Percentiles rank a stretch among this genome's conserved stretches.
phyloP scores from a whole-genome alignment of 257 asterid species.

The Fraxinus anomala region DNA sequence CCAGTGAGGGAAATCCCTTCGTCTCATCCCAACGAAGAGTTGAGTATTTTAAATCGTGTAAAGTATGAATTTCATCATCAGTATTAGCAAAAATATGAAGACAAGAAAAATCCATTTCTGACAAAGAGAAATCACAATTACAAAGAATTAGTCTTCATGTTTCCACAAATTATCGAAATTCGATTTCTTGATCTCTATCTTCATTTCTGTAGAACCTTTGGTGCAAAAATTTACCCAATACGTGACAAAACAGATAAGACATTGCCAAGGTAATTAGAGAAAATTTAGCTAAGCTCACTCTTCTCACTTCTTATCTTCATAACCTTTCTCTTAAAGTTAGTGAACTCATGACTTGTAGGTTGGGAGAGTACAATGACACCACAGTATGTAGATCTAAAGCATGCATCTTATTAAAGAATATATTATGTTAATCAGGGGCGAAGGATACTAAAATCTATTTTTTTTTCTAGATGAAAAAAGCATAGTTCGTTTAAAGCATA shows the following conservation, averaged over 20 bases:
- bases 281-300: neutral
- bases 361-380: neutral
- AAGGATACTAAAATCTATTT: neutral
- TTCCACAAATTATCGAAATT: neutral
- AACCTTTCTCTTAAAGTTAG: neutral
- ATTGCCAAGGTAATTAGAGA: neutral
- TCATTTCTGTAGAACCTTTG: neutral
- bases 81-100: neutral
- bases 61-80: neutral
- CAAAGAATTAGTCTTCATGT: neutral
- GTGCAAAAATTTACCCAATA: neutral
- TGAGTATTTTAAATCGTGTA: neutral
- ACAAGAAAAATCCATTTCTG: neutral
- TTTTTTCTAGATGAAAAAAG: neutral
- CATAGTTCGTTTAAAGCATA: neutral
- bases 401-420: neutral
- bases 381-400: slow-evolving; percentile 19
- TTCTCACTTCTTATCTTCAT: neutral
- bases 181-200: neutral
- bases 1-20: slow-evolving; percentile 3
- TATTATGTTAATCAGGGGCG: neutral
- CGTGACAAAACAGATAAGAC: neutral
- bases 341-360: slow-evolving; percentile 12
- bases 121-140: neutral
- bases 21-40: neutral